These are phyloP conservation scores for Mycoemilia scoparia DNA, from an alignment of 192 early-diverging fungal genomes.

Conservation along the genomic window DNA sequence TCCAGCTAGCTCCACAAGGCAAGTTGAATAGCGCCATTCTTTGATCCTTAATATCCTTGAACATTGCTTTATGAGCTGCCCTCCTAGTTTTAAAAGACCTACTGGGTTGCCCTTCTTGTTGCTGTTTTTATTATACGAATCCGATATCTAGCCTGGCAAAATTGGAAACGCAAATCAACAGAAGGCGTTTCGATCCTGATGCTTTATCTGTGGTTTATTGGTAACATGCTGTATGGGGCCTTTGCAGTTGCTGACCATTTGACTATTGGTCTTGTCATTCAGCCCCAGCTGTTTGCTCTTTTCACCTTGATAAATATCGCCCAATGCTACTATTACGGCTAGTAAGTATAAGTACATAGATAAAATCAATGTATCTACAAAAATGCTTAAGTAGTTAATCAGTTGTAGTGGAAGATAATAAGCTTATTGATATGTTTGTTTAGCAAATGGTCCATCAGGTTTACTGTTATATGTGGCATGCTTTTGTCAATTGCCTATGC, in stretches of 20 bases:
- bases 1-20: slow-evolving; percentile 31
- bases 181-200: slow-evolving; percentile 20
- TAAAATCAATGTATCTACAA: too few relatives aligned
- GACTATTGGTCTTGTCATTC: slow-evolving; percentile 21
- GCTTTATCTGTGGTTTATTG: slow-evolving; percentile 25
- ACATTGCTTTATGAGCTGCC: too few relatives aligned
- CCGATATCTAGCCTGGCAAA: slow-evolving; percentile 24
- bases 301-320: slow-evolving; percentile 24
- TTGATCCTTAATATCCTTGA: too few relatives aligned
- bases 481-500: slow-evolving; percentile 15
- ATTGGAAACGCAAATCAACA: slow-evolving; percentile 22
- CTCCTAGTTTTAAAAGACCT: too few relatives aligned
- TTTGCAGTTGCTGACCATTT: slow-evolving; percentile 16
- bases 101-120: neutral
- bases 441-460: slow-evolving; percentile 5
- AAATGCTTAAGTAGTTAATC: too few relatives aligned
- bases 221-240: slow-evolving; percentile 22
- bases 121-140: neutral
- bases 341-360: too few relatives aligned
- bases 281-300: slow-evolving; percentile 24
- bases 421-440: too few relatives aligned
- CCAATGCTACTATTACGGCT: slow-evolving; percentile 21
- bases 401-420: too few relatives aligned
- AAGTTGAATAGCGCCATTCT: too few relatives aligned
- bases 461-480: neutral